These are phyloP conservation scores for Exserohilum rostratum DNA, from an alignment of 2,329 filamentous ascomycete genomes.

Conservation along the genomic window DNA sequence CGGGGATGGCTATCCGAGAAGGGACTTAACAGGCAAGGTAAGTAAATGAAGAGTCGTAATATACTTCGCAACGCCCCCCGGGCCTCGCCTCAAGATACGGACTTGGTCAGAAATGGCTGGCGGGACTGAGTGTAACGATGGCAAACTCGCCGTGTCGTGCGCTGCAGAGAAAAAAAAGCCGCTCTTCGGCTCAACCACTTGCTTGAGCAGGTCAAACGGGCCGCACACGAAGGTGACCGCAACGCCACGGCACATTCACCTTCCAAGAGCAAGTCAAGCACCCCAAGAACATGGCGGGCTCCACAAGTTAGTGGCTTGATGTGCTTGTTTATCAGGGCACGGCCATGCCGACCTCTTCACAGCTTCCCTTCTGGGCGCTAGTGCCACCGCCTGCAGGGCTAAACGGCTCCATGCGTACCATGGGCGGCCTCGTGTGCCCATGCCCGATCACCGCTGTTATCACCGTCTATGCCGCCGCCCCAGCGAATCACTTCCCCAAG, in stretches of 20 bases:
- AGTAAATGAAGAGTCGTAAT: too few species aligned
- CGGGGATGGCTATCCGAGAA: too few species aligned
- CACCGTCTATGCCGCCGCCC: neutral
- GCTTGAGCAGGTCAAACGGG: constrained; percentile 1
- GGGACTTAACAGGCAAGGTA: too few species aligned
- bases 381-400: constrained; percentile 1
- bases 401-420: neutral
- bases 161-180: neutral
- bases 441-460: neutral
- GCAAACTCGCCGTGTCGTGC: neutral
- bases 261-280: constrained; percentile 20
- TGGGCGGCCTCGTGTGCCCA: neutral
- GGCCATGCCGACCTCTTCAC: constrained; percentile 3
- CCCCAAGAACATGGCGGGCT: constrained; percentile 8
- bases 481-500: neutral
- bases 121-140: too few species aligned
- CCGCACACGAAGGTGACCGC: neutral
- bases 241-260: neutral
- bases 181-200: neutral
- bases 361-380: constrained; percentile 14
- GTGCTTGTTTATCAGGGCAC: constrained; percentile 17
- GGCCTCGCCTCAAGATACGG: too few species aligned
- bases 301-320: constrained; percentile 12
- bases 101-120: neutral
- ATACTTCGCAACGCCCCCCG: too few species aligned